A percentile compares a stretch with the other conserved stretches of the same genome.
phyloP scores from a whole-genome alignment of 768 basidiomycete genomes.

The Rubroboletus pulcherrimus region DNA sequence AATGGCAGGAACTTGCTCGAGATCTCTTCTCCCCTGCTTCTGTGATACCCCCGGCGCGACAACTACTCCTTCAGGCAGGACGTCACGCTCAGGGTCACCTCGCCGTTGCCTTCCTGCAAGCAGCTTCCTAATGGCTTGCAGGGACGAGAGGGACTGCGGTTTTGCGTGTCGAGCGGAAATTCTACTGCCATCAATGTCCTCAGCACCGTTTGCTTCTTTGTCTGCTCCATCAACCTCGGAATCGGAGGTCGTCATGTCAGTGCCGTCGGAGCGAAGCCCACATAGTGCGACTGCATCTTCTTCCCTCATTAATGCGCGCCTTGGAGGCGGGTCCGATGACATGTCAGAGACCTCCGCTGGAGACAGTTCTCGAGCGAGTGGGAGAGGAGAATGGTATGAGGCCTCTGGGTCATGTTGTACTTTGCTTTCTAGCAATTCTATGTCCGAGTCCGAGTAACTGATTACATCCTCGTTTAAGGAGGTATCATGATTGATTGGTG shows the following conservation, averaged over 20 bases:
- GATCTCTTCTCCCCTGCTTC: constrained; percentile 5
- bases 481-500: neutral
- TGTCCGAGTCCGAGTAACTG: constrained; percentile 9
- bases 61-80: neutral
- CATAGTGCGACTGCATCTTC: neutral
- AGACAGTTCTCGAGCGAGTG: constrained; percentile 1
- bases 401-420: neutral
- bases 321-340: neutral
- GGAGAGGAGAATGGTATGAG: neutral
- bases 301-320: neutral
- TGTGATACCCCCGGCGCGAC: constrained; percentile 1
- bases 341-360: neutral
- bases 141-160: constrained; percentile 1
- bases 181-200: neutral
- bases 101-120: constrained; percentile 9
- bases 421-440: constrained; percentile 6
- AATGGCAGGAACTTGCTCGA: constrained; percentile 12
- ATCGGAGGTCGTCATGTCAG: constrained; percentile 1
- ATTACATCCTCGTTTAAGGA: neutral
- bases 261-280: neutral
- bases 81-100: constrained; percentile 1
- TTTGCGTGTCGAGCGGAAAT: constrained; percentile 1
- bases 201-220: neutral
- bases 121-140: constrained; percentile 12
- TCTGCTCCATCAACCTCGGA: constrained; percentile 7